These are phyloP conservation scores for Solanum clarkiae DNA, from an alignment of 257 asterid genomes.

Conservation along the genomic window DNA sequence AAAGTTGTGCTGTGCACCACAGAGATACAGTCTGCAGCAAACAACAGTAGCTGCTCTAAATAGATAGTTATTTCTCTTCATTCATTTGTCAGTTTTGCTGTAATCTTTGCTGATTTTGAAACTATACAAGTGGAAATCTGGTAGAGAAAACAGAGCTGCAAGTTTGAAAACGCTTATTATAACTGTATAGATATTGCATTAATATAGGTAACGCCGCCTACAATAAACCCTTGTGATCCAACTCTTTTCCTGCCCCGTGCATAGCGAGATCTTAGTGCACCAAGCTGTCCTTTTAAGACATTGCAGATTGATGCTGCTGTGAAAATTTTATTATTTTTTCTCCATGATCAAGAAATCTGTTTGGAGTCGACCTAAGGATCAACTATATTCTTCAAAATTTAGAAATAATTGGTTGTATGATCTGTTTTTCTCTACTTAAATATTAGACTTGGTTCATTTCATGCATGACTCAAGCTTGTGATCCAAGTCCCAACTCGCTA, in stretches of 20 bases:
- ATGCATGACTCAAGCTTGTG: neutral
- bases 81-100: neutral
- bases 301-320: neutral
- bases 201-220: no score
- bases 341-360: no score
- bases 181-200: neutral
- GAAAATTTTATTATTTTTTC: neutral
- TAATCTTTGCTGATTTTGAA: neutral
- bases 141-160: neutral
- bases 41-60: neutral
- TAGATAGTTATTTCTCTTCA: neutral
- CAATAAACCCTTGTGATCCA: no score
- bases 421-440: neutral
- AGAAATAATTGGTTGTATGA: neutral
- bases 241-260: no score
- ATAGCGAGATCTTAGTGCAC: no score
- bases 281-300: neutral
- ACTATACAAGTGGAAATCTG: neutral
- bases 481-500: neutral
- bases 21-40: neutral
- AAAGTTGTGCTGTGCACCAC: neutral
- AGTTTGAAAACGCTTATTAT: neutral
- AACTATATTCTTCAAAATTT: neutral
- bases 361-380: neutral
- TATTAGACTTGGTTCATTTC: neutral